These are phyloP conservation scores for Venturia aucupariae DNA, from an alignment of 2,329 filamentous ascomycete genomes.

Conservation along the genomic window DNA sequence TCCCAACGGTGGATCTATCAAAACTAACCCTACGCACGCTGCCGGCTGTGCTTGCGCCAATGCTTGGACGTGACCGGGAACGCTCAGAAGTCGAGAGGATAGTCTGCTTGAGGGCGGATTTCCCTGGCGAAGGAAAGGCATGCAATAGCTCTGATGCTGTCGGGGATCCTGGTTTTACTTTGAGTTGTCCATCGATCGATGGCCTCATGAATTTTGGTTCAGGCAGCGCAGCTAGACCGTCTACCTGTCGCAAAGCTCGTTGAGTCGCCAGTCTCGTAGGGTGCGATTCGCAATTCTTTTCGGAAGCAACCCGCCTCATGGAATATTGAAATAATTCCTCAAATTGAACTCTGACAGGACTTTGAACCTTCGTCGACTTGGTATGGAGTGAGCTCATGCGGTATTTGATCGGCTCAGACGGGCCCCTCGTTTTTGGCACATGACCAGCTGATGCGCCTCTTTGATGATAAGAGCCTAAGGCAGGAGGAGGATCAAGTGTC, in stretches of 20 bases:
- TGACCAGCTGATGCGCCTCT: not conserved
- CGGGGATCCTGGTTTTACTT: not conserved
- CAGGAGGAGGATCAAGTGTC: not conserved
- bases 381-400: not conserved
- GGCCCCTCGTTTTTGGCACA: not conserved
- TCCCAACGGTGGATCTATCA: slow-evolving; percentile 24
- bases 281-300: not conserved
- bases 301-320: not conserved
- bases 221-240: not conserved
- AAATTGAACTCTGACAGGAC: slow-evolving; percentile 4
- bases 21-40: slow-evolving; percentile 22
- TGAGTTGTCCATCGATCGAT: not conserved
- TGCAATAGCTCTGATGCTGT: not conserved
- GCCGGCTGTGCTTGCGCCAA: slow-evolving; percentile 23
- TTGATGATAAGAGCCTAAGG: not conserved
- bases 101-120: not conserved
- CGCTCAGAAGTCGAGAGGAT: not conserved
- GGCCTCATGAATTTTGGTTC: not conserved
- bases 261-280: slow-evolving; percentile 3
- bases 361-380: not conserved
- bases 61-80: slow-evolving; percentile 15
- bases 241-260: slow-evolving; percentile 7
- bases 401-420: not conserved
- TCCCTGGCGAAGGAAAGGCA: not conserved
- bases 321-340: not conserved